These are phyloP conservation scores for Metarhizium brunneum DNA, from an alignment of 2,329 filamentous ascomycete species.

Conservation along the genomic window DNA sequence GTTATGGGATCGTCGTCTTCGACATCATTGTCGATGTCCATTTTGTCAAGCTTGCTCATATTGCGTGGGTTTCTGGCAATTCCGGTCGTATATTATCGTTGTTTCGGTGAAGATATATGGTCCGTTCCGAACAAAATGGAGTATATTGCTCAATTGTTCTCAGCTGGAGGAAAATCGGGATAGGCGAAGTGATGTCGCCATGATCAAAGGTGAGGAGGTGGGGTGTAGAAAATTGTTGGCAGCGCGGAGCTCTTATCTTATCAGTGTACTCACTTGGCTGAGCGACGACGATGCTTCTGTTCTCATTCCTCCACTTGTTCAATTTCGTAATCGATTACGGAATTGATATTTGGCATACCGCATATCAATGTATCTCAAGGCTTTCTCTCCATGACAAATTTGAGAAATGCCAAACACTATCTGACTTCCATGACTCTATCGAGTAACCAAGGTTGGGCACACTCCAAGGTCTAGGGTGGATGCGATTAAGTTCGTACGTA, in stretches of 20 bases:
- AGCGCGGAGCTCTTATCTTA: constrained; percentile 1
- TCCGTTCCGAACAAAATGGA: background rate
- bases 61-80: background rate
- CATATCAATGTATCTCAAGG: no score
- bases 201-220: background rate
- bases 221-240: constrained; percentile 1
- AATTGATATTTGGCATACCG: no score
- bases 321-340: no score
- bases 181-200: background rate
- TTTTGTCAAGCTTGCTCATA: constrained; percentile 8
- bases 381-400: no score
- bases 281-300: background rate
- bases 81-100: background rate
- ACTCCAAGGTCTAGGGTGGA: background rate
- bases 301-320: background rate
- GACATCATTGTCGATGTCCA: constrained; percentile 15
- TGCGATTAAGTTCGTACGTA: background rate
- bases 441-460: background rate
- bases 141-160: background rate
- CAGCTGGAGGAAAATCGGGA: background rate
- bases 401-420: no score
- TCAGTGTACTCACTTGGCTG: background rate
- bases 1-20: constrained; percentile 58
- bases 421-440: background rate
- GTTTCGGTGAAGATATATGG: background rate